Percentiles rank a stretch among this genome's conserved stretches.
These are phyloP conservation scores for Niebla homalea DNA, from an alignment of 495 filamentous ascomycete genomes.

Conservation along the genomic window DNA sequence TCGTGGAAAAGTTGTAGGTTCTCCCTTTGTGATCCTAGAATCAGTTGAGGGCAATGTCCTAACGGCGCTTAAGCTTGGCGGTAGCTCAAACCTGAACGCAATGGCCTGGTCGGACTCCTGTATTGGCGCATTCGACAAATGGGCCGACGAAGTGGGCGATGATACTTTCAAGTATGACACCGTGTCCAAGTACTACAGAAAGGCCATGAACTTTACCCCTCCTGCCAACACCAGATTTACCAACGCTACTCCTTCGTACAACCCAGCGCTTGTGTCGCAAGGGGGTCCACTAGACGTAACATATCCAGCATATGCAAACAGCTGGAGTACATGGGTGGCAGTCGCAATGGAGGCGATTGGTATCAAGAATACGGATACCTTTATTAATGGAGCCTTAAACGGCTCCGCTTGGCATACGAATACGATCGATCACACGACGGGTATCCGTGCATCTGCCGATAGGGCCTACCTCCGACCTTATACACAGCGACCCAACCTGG, in stretches of 20 bases:
- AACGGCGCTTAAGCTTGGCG: slow-evolving; percentile 8
- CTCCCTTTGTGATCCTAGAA: neutral
- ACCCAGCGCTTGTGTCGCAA: slow-evolving; percentile 23
- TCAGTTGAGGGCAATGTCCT: neutral
- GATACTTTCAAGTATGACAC: slow-evolving; percentile 38
- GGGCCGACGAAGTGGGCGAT: slow-evolving; percentile 45
- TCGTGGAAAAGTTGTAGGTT: slow-evolving; percentile 11
- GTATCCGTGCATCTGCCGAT: slow-evolving; percentile 12
- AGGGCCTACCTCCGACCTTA: slow-evolving; percentile 19
- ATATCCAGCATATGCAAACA: slow-evolving; percentile 28
- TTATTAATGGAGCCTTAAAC: slow-evolving; percentile 23
- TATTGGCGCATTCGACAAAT: slow-evolving; percentile 32
- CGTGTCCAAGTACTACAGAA: slow-evolving; percentile 42
- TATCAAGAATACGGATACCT: slow-evolving; percentile 16
- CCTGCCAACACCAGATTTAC: slow-evolving; percentile 25
- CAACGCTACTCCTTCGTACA: slow-evolving; percentile 35
- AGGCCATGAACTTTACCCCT: slow-evolving; percentile 36
- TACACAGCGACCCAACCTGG: neutral
- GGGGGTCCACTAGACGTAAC: slow-evolving; percentile 33
- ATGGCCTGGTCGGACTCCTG: slow-evolving; percentile 21
- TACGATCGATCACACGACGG: slow-evolving; percentile 15
- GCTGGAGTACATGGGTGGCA: slow-evolving; percentile 28
- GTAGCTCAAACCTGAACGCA: slow-evolving; percentile 10
- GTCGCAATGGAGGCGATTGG: slow-evolving; percentile 23
- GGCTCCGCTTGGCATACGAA: slow-evolving; percentile 4